A percentile compares a stretch with the other conserved stretches of the same genome.
Conservation (phyloP, 352 stramenopile genomes). For the Phytopythium litorale region DNA sequence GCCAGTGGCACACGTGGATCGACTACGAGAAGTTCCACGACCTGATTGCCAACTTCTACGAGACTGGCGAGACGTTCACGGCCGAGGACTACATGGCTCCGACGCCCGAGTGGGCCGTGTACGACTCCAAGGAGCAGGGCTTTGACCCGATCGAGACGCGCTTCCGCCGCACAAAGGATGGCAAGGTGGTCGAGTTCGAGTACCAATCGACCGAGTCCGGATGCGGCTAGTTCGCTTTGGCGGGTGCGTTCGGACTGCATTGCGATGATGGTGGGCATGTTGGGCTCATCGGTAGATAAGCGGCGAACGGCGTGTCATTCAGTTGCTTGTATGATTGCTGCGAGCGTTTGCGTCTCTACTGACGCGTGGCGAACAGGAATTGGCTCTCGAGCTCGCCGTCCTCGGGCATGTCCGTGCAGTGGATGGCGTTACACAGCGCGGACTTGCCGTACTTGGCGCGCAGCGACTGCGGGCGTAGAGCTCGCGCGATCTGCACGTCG, state of each 20-base stretch:
- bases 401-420: slow-evolving; percentile 91
- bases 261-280: background rate
- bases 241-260: background rate
- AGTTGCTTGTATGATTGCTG: background rate
- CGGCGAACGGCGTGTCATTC: background rate
- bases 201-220: slow-evolving; percentile 83
- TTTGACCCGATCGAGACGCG: slow-evolving; percentile 96
- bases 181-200: slow-evolving; percentile 81
- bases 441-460: slow-evolving; percentile 86
- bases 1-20: slow-evolving; percentile 98
- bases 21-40: slow-evolving; percentile 97
- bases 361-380: slow-evolving; percentile 75
- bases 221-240: slow-evolving; percentile 42
- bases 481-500: slow-evolving; percentile 88
- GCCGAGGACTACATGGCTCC: slow-evolving; percentile 94
- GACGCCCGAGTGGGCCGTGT: slow-evolving; percentile 95
- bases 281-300: background rate
- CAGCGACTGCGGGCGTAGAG: slow-evolving; percentile 78
- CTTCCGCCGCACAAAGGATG: slow-evolving; percentile 84
- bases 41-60: slow-evolving; percentile 78
- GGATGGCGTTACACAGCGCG: slow-evolving; percentile 86
- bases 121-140: slow-evolving; percentile 93
- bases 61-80: slow-evolving; percentile 84
- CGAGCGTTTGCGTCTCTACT: background rate
- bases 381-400: slow-evolving; percentile 89